phyloP scores from a whole-genome alignment of 176 grass and related monocot species.

The Lolium perenne region DNA sequence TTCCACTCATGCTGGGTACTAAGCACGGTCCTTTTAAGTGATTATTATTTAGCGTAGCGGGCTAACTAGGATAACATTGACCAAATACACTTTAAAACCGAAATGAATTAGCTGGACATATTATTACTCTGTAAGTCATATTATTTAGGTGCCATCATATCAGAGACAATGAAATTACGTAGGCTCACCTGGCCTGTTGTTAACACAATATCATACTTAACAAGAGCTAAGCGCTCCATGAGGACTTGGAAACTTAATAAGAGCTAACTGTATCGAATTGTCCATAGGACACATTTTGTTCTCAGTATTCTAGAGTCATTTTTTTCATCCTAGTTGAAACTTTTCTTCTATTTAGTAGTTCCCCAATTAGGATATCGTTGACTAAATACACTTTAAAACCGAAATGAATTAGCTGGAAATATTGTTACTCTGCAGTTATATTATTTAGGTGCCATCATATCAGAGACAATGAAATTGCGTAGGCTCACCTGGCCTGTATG shows the following conservation, averaged over 20 bases:
- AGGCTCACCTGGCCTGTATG: conserved; percentile 17
- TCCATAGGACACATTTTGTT: neutral
- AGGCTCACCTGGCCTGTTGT: conserved; percentile 11
- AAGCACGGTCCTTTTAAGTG: neutral
- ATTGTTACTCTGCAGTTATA: neutral
- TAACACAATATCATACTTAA: neutral
- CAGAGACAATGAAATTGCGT: neutral
- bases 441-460: neutral
- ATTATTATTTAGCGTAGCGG: neutral
- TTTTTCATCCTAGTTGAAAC: neutral
- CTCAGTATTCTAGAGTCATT: neutral
- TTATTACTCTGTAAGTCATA: neutral
- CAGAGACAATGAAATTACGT: neutral
- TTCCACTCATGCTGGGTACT: conserved; percentile 1
- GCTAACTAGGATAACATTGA: neutral
- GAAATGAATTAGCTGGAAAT: neutral
- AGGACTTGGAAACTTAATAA: conserved; percentile 1
- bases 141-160: neutral
- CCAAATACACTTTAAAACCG: neutral
- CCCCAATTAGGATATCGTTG: neutral
- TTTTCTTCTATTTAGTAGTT: neutral
- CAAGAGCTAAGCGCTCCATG: no score
- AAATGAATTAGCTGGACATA: neutral
- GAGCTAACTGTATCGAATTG: neutral
- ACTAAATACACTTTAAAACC: neutral